Conservation (phyloP, 345 rosid species). For the Lepidium didymum region DNA sequence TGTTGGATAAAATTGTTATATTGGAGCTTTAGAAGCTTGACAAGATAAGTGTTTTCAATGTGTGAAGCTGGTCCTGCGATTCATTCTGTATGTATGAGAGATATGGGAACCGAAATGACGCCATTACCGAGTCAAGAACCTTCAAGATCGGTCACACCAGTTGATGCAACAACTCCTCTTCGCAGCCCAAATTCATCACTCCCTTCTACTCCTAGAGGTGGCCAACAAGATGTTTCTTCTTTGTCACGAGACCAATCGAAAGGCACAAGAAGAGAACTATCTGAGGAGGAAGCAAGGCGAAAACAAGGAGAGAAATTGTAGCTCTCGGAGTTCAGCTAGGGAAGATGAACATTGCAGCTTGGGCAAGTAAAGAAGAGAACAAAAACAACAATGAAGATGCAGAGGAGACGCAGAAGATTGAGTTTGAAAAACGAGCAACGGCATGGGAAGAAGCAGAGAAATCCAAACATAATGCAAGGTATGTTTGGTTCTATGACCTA, state of each 20-base stretch:
- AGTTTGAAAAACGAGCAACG: slow-evolving; percentile 55
- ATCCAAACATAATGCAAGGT: slow-evolving; percentile 85
- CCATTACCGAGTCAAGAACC: slow-evolving; percentile 94
- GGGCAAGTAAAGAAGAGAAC: slow-evolving; percentile 82
- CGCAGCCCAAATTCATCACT: slow-evolving; percentile 76
- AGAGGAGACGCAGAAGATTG: slow-evolving; percentile 36
- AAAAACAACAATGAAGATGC: slow-evolving; percentile 5
- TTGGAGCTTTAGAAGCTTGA: not conserved
- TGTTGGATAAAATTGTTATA: not conserved
- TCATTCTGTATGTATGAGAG: slow-evolving; percentile 92
- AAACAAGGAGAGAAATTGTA: slow-evolving; percentile 83
- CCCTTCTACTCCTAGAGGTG: slow-evolving; percentile 65
- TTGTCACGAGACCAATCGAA: not conserved
- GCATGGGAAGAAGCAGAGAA: slow-evolving; percentile 96
- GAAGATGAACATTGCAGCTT: slow-evolving; percentile 82
- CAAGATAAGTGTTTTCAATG: slow-evolving; percentile 2
- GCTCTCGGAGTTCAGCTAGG: slow-evolving; percentile 78
- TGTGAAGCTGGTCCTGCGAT: slow-evolving; percentile 62
- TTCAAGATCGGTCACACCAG: slow-evolving; percentile 83
- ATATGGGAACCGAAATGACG: slow-evolving; percentile 97
- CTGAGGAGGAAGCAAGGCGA: slow-evolving; percentile 67
- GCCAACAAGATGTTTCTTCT: slow-evolving; percentile 7
- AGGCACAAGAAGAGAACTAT: slow-evolving; percentile 34
- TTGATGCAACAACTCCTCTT: slow-evolving; percentile 69
- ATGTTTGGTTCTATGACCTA: slow-evolving; percentile 14